Evolutionary conservation across 1,139 yeast species (phyloP).

Genomic region (Hyphopichia wangnamkhiaoensis): DNA sequence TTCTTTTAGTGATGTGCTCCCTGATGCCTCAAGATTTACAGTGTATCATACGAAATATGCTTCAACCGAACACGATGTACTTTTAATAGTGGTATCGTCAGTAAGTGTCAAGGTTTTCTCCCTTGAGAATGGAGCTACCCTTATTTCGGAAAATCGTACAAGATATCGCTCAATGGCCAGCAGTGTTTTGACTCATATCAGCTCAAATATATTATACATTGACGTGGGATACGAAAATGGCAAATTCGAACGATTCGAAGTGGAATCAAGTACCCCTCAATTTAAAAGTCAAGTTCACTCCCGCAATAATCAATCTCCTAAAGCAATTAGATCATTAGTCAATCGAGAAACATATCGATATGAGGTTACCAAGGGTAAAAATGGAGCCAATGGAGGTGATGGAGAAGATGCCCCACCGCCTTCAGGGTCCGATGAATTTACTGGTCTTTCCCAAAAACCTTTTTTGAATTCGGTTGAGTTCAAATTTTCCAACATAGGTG

Average conservation of each 20-base stretch:
- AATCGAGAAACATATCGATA: neutral
- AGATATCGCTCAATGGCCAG: too few relatives aligned
- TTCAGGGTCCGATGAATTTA: neutral
- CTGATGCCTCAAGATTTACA: neutral
- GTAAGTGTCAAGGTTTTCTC: too few relatives aligned
- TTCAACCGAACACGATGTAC: too few relatives aligned
- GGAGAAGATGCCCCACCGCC: neutral
- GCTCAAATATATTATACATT: neutral
- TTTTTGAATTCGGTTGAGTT: conserved; percentile 30
- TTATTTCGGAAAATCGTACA: too few relatives aligned
- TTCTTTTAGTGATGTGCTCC: too few relatives aligned
- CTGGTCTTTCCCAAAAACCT: conserved; percentile 7
- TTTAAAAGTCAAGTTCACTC: too few relatives aligned
- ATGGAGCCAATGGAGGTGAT: neutral
- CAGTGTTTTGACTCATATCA: too few relatives aligned
- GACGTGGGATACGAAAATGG: conserved; percentile 28
- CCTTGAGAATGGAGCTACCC: too few relatives aligned
- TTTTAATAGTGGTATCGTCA: too few relatives aligned
- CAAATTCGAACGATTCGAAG: conserved; percentile 19
- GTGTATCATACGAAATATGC: too few relatives aligned
- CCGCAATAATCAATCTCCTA: too few relatives aligned
- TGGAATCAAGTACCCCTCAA: too few relatives aligned
- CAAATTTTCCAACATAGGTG: conserved; percentile 26
- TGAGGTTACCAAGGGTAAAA: neutral
- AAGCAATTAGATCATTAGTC: neutral